These are phyloP conservation scores for Podaxis sp. DNA, from an alignment of 768 basidiomycete genomes.

Conservation along the genomic window DNA sequence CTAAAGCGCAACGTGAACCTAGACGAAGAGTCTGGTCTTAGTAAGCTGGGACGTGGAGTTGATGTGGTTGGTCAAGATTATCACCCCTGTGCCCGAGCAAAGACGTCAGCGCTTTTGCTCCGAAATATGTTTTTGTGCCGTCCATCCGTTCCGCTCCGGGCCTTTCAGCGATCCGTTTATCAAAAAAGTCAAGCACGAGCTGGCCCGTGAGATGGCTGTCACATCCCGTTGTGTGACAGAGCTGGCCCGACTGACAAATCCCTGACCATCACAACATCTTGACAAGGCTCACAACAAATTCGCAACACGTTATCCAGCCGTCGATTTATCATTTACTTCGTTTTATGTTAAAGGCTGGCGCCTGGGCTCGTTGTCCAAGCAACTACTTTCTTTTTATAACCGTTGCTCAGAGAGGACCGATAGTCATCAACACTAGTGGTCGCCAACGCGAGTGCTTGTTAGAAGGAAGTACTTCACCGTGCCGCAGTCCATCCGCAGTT, in stretches of 20 bases:
- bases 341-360: background rate
- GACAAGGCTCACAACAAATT: background rate
- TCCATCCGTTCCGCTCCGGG: slow-evolving; percentile 13
- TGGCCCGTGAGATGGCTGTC: background rate
- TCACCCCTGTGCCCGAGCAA: background rate
- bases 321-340: background rate
- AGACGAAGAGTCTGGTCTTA: background rate
- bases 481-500: slow-evolving; percentile 1
- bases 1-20: background rate
- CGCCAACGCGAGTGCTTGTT: background rate
- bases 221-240: slow-evolving; percentile 7
- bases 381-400: no score
- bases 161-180: slow-evolving; percentile 11
- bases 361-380: no score
- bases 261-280: background rate
- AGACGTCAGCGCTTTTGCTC: slow-evolving; percentile 5
- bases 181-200: slow-evolving; percentile 5
- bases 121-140: background rate
- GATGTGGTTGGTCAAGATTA: background rate
- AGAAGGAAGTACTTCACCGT: background rate
- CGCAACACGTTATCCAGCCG: background rate
- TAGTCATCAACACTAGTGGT: no score
- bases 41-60: background rate
- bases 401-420: no score
- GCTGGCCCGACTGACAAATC: slow-evolving; percentile 7